Base-by-base conservation (phyloP, 805 yeast genomes). In the Kuraishia cidri region DNA sequence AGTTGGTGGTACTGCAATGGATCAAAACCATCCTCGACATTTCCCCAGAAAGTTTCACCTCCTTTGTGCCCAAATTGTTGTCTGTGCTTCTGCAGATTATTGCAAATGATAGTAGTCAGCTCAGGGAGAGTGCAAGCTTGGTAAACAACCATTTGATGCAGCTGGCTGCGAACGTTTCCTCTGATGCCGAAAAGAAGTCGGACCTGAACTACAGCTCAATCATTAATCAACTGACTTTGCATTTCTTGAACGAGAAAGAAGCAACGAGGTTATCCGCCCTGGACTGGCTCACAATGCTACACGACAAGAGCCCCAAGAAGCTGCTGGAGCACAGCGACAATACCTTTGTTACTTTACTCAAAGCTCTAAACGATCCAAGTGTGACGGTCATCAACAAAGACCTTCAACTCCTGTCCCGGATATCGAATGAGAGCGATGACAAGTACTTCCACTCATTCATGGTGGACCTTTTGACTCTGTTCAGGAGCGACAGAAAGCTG, bases 221-320 rank as follows among this genome's bases (percentile, higher is more conserved):
- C 1, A 75, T 87, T 26, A 76, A 77, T 37, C 77, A 80, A 4
- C 64, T 90, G 35, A 78, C 85, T 3, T 51, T 75, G 26, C 94
- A 87, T 48, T 76, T 82, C 39, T 56, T 75, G 37, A 77, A 74
- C 41, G 85, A 81, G 33, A 79, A 83, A 43, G 95, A 86, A 39
- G 75, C 78, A 19, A 82, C 96, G 0, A 69, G 92, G 37, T 67
- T 86, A 22, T 85, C 94, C 0, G 79, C 92, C 16, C 60, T 92
- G 23, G 95, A 88, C 41, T 92, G 98, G 98, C 62, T 92, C 21
- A 75, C 77, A 11, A 74, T 85, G 68, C 64, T 92, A 26, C 90
- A 87, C 47, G 66, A 73, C 18, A 79, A 79, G 42, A 79, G 79
- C 14, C 80, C 82, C 3, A 56, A 62, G 25, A 67, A 72, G 37